A percentile compares a stretch with the other conserved stretches of the same genome.
Conservation (phyloP, 371 early-diverging fungal genomes). For the Batkoa obscura region DNA sequence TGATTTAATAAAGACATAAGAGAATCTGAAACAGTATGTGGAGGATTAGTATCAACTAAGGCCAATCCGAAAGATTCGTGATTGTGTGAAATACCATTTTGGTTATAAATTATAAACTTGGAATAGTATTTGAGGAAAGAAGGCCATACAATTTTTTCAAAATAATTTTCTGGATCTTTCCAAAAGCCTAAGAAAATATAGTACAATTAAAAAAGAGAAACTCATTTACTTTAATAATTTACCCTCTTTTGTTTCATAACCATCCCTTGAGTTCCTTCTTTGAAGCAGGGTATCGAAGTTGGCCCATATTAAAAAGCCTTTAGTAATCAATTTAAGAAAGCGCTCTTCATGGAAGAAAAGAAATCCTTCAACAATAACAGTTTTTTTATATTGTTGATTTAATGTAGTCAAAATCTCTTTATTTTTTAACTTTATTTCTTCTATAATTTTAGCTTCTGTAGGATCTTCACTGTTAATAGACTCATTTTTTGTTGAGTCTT, state of each 20-base stretch:
- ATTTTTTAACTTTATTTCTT: background rate
- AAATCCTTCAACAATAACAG: constrained; percentile 68
- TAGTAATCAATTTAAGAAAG: constrained; percentile 27
- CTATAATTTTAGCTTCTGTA: background rate
- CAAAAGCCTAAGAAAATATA: constrained; percentile 27
- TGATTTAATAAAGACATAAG: no score
- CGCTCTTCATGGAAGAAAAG: constrained; percentile 32
- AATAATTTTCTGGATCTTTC: constrained; percentile 70
- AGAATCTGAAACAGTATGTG: no score
- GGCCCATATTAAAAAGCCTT: constrained; percentile 39
- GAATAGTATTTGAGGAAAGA: background rate
- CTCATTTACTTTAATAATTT: constrained; percentile 1
- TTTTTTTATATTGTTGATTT: no score
- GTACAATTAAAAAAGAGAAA: background rate
- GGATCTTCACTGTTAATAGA: constrained; percentile 6
- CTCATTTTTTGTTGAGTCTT: background rate
- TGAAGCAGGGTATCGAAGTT: constrained; percentile 32
- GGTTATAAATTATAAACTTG: no score
- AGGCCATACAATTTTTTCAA: constrained; percentile 69
- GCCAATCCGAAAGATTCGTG: no score
- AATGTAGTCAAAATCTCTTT: constrained; percentile 15
- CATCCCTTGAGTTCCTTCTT: constrained; percentile 42
- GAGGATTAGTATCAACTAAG: no score
- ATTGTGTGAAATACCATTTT: no score
- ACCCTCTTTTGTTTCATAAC: constrained; percentile 62